These are phyloP conservation scores for Tylopilus sp. DNA, from an alignment of 1,284 basidiomycete genomes.

Conservation along the genomic window DNA sequence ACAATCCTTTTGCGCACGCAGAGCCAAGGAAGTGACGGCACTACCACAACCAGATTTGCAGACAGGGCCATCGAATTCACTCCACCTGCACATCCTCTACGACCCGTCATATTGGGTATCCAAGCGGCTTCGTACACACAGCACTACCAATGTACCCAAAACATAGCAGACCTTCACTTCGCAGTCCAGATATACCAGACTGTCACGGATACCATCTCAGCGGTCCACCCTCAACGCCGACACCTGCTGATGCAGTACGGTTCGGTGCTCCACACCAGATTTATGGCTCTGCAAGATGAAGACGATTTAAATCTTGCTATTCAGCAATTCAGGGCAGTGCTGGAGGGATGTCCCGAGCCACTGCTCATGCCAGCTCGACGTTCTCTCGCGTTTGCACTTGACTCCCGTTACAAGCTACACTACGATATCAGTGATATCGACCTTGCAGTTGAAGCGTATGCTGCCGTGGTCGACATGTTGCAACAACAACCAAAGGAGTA, in stretches of 20 bases:
- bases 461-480: constrained; percentile 9
- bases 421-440: constrained; percentile 16
- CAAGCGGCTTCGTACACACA: constrained; percentile 11
- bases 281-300: constrained; percentile 4
- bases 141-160: constrained; percentile 8
- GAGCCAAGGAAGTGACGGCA: background rate
- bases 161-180: constrained; percentile 15
- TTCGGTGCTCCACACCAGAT: constrained; percentile 9
- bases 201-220: background rate
- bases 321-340: constrained; percentile 2
- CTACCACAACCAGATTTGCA: constrained; percentile 1
- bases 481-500: constrained; percentile 4
- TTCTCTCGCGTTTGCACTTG: constrained; percentile 10
- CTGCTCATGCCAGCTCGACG: constrained; percentile 5
- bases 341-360: constrained; percentile 12
- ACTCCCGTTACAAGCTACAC: constrained; percentile 5
- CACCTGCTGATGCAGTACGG: constrained; percentile 13
- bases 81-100: constrained; percentile 8
- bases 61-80: constrained; percentile 9
- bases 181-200: constrained; percentile 6
- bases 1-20: constrained; percentile 1
- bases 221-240: constrained; percentile 10
- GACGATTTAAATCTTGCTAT: constrained; percentile 23
- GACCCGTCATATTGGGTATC: constrained; percentile 8
- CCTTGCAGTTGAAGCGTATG: constrained; percentile 8